Conservation (phyloP, 1,284 basidiomycete species). For the Cryptococcus sp. region DNA sequence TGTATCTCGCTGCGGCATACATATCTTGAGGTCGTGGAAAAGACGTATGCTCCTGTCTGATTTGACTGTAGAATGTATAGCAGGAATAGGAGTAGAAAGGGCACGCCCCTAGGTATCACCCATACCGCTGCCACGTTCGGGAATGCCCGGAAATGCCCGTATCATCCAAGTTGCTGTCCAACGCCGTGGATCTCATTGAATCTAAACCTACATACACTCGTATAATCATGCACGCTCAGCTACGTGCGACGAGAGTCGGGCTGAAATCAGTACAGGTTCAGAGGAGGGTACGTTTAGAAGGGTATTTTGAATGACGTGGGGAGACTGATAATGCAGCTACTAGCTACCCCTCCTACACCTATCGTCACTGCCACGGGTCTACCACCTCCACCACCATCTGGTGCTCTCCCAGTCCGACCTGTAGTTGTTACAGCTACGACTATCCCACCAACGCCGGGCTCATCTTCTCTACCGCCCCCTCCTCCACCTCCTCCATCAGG, state of each 20-base stretch:
- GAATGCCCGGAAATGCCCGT: neutral
- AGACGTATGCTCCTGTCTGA: no score
- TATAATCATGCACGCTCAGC: neutral
- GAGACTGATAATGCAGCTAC: no score
- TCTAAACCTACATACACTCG: neutral
- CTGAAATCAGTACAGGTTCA: no score
- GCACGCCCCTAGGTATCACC: no score
- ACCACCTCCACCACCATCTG: conserved; percentile 16
- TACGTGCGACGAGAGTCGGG: neutral
- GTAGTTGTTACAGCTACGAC: conserved; percentile 16
- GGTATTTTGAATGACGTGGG: no score
- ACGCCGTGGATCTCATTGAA: no score
- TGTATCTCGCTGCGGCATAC: no score
- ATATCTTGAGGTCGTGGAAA: no score
- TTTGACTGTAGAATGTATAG: no score
- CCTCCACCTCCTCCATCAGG: conserved; percentile 24
- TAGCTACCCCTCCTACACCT: conserved; percentile 9
- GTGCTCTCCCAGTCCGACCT: conserved; percentile 18
- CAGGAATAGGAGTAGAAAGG: no score
- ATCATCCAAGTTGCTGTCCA: neutral
- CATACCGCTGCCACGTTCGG: neutral
- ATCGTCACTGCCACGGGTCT: conserved; percentile 1
- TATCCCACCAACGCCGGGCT: conserved; percentile 16
- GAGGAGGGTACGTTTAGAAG: neutral
- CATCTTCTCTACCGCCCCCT: conserved; percentile 14